Base-by-base conservation (phyloP, 2,329 filamentous ascomycete species). In the Orbilia ellipsospora region DNA sequence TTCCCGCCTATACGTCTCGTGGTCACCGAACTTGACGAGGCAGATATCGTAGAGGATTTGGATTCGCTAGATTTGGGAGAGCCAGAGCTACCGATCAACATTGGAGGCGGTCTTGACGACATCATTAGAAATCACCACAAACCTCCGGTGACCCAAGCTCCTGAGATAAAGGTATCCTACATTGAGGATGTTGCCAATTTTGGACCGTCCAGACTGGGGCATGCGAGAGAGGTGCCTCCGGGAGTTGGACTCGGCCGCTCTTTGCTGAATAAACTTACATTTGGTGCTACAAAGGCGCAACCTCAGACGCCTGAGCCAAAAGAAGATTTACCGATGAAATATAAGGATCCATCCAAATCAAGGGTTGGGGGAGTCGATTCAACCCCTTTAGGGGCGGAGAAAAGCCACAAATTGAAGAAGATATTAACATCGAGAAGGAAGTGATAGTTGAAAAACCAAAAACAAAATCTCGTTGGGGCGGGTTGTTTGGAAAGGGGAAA, bases 1-100 rank as follows among this genome's bases (percentile, higher is more conserved):
- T 75, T 52, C 51, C 40, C 50, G 5, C 72, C 72, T 4, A 61
- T 75, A 16, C 72, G 64, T 15, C 72, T 75, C 13, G 52, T 64
- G 4, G 72, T 75, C 8, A n/a, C 48, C 0, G 12, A 69, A 15
- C 44, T 67, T 13, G 56, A 63, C 40, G 57, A 62, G 31, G 23
- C 36, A 15, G 70, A 74, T 31, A 48, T 74, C 7, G 8, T 64
- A 2, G 45, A 63, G 36, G 62, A 64, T 23, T 42, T 18, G 16
- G 15, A 52, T 26, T 36, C n/a, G 2, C n/a, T 66, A 1, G 63
- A 57, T 7, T 16, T 12, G 4, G n/a, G n/a, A 18, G 20, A 61
- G 16, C 10, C 15, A 10, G 57, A 61, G 20, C 42, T 42, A 12
- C n/a, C 4, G 15, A 4, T 61, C 8, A 12, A n/a, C n/a, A 16